Evolutionary conservation across 805 yeast genomes (phyloP).

Genomic region (Nakazawaea laoshanensis): DNA sequence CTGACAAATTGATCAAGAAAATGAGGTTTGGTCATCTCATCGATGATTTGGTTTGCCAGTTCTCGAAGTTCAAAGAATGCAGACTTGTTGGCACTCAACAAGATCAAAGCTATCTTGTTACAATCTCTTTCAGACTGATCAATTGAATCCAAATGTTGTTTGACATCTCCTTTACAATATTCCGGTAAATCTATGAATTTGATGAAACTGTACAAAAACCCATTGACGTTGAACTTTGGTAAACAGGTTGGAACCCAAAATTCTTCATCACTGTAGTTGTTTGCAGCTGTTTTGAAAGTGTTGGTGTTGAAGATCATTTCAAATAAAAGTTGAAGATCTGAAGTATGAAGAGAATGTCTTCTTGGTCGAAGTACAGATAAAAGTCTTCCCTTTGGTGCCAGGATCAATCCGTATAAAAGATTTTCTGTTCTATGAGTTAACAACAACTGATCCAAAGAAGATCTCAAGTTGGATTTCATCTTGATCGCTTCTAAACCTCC

Average conservation of each 20-base stretch:
- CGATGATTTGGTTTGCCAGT: conserved; percentile 44
- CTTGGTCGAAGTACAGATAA: conserved; percentile 69
- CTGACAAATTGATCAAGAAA: conserved; percentile 19
- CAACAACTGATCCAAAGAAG: conserved; percentile 46
- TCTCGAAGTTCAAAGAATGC: conserved; percentile 70
- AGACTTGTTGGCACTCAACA: conserved; percentile 66
- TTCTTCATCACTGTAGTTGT: conserved; percentile 38
- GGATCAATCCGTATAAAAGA: conserved; percentile 67
- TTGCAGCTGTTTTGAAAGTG: conserved; percentile 32
- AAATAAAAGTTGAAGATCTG: conserved; percentile 70
- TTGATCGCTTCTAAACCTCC: conserved; percentile 61
- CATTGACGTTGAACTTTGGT: conserved; percentile 83
- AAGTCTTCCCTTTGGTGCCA: conserved; percentile 55
- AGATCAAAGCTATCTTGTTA: conserved; percentile 29
- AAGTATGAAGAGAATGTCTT: conserved; percentile 70
- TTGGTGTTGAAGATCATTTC: conserved; percentile 59
- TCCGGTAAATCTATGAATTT: conserved; percentile 41
- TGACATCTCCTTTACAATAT: conserved; percentile 13
- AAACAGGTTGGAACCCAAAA: conserved; percentile 92
- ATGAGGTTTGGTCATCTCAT: conserved; percentile 30
- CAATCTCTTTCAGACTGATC: conserved; percentile 10
- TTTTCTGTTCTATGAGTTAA: conserved; percentile 40
- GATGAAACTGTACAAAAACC: conserved; percentile 79
- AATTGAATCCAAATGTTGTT: background rate
- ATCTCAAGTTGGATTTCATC: conserved; percentile 49